Percentiles rank a stretch among this genome's conserved stretches.
These are phyloP conservation scores for Alternaria infectoria DNA, from an alignment of 2,329 filamentous ascomycete genomes.

Conservation along the genomic window DNA sequence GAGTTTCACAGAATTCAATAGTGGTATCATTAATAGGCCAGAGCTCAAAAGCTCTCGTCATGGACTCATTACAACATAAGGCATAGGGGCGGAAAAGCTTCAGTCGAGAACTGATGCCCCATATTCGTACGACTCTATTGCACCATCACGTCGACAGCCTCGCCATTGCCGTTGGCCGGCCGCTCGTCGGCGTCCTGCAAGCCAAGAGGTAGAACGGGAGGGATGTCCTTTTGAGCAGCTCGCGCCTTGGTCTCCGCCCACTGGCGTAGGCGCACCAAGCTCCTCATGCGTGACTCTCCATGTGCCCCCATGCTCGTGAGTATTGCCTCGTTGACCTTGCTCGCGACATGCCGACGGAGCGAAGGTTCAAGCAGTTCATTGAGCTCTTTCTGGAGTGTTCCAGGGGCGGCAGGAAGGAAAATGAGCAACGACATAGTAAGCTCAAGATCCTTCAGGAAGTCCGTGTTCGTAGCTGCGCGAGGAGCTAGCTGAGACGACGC, in stretches of 20 bases:
- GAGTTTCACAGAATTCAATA: background rate
- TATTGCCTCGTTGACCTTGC: slow-evolving; percentile 87
- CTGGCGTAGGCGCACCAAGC: slow-evolving; percentile 78
- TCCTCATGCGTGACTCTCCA: slow-evolving; percentile 80
- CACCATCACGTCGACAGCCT: slow-evolving; percentile 46
- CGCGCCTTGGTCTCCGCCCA: slow-evolving; percentile 78
- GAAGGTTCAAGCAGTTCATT: slow-evolving; percentile 78
- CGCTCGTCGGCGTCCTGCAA: slow-evolving; percentile 46
- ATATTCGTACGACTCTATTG: slow-evolving; percentile 16
- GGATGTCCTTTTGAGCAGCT: slow-evolving; percentile 51
- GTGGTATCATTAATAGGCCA: background rate
- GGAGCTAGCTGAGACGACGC: slow-evolving; percentile 87
- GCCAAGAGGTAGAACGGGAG: slow-evolving; percentile 50
- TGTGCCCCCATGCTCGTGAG: slow-evolving; percentile 73
- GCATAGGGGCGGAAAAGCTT: background rate
- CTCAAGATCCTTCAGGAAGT: slow-evolving; percentile 87
- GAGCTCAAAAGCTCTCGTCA: background rate
- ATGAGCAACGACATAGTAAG: slow-evolving; percentile 91
- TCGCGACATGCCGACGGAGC: slow-evolving; percentile 82
- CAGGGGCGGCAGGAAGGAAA: slow-evolving; percentile 68
- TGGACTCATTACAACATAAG: background rate
- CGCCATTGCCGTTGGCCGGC: slow-evolving; percentile 36
- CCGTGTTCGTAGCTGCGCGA: slow-evolving; percentile 78
- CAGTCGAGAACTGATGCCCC: background rate
- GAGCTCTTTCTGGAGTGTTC: slow-evolving; percentile 77